Evolutionary conservation across 768 basidiomycete species (phyloP), one percentile per base, ranked within the genome.

Genomic region (Sarcodon sp.): DNA sequence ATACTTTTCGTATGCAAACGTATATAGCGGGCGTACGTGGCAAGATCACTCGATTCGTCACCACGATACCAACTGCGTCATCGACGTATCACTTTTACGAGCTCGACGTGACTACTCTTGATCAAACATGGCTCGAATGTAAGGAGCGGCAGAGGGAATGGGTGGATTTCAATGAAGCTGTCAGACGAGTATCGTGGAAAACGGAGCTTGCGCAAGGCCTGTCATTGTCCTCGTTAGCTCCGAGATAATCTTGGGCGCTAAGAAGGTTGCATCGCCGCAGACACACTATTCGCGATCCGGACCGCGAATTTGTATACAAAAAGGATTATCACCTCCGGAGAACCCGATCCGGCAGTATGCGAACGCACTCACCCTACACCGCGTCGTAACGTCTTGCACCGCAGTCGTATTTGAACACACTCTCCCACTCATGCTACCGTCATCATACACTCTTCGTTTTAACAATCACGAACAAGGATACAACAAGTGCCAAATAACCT

Each of bases 51-150:
- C 82, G 87, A 58, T 89, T 76, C 66, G 83, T 91, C 45, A 83
- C 77, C 47, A 90, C 88, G 43, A 85, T 87, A 64, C 77, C 80
- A 51, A 76, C 83, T 37, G 77, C 82, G 34, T 77, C 86, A 46
- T 75, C 83, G 47, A 91, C 80, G 35, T 91, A 89, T 67, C 88
- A 91, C 66, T 89, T 91, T 55, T 91, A 85, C 67, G 88, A 91
- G 64, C 75, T 91, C 57, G 88, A 91, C 64, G 87, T 89, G 44
- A 70, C 75, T 12, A 68, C 67, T 36, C 76, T 91, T 49, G 88
- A 89, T 55, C 69, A 76, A 52, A 79, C 85, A 52, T 91, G 88
- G 88, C 67, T 86, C 50, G 88, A 91, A 63, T 68, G 75, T 57
- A 72, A 78, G 54, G 87, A 91, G 68, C 79, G 88, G 52, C 72